These are phyloP conservation scores for Russula griseocarnosa DNA, from an alignment of 768 basidiomycete genomes.

Conservation along the genomic window DNA sequence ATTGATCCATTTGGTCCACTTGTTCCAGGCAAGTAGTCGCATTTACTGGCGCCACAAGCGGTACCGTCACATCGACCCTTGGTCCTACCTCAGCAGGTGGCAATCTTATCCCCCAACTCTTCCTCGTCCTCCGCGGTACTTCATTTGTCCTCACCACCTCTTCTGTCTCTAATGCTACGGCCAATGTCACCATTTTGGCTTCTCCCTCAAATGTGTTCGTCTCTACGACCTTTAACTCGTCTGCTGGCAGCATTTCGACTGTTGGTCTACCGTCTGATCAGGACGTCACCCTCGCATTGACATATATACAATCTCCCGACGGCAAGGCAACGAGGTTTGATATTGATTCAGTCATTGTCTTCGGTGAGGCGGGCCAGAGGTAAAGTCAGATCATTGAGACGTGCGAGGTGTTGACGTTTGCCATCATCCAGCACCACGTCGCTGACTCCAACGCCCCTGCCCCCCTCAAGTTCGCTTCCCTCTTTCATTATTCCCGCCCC, in stretches of 20 bases:
- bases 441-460: constrained; percentile 18
- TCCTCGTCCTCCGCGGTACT: constrained; percentile 29
- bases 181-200: constrained; percentile 28
- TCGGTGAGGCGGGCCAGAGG: constrained; percentile 6
- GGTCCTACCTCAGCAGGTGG: constrained; percentile 17
- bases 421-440: constrained; percentile 13
- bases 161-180: constrained; percentile 27
- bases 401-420: neutral
- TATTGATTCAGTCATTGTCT: constrained; percentile 26
- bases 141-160: constrained; percentile 27
- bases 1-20: constrained; percentile 12
- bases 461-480: constrained; percentile 26
- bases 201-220: constrained; percentile 26
- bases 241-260: constrained; percentile 23
- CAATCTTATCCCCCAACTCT: constrained; percentile 28
- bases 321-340: constrained; percentile 26
- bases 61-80: constrained; percentile 28
- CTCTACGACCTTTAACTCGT: constrained; percentile 23
- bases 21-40: constrained; percentile 24
- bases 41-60: constrained; percentile 22
- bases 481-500: constrained; percentile 26
- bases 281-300: constrained; percentile 26
- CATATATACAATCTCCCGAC: constrained; percentile 19
- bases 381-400: constrained; percentile 3
- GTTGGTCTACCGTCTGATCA: constrained; percentile 25